Evolutionary conservation across 192 early-diverging fungal species (phyloP).

Genomic region (Spizellomyces sp.): DNA sequence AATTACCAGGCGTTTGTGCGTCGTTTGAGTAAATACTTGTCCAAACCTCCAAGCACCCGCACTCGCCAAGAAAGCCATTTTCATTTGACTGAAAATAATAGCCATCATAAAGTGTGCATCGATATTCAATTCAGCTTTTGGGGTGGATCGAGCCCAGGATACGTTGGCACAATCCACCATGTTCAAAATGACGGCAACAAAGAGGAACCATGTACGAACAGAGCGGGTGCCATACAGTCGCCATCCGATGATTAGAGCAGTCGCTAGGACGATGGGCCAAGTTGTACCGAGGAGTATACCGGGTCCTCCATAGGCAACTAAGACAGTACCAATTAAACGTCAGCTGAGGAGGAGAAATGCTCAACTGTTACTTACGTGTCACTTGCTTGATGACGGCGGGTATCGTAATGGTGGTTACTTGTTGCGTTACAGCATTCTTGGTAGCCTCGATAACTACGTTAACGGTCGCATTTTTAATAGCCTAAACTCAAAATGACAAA

Average conservation of each 20-base stretch:
- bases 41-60: slow-evolving; percentile 10
- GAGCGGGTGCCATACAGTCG: slow-evolving; percentile 1
- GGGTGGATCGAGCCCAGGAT: neutral
- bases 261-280: neutral
- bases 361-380: neutral
- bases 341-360: neutral
- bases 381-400: neutral
- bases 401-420: slow-evolving; percentile 1
- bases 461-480: neutral
- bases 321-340: neutral
- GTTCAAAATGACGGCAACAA: slow-evolving; percentile 1
- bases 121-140: neutral
- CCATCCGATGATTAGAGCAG: neutral
- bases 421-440: neutral
- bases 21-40: slow-evolving; percentile 1
- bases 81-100: neutral
- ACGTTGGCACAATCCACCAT: neutral
- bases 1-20: neutral
- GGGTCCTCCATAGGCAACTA: slow-evolving; percentile 8
- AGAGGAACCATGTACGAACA: neutral
- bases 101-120: neutral
- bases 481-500: neutral
- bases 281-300: slow-evolving; percentile 3
- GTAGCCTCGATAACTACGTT: neutral
- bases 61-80: slow-evolving; percentile 8